phyloP scores from a whole-genome alignment of 2,329 filamentous ascomycete species.

The Pleurostoma richardsiae region DNA sequence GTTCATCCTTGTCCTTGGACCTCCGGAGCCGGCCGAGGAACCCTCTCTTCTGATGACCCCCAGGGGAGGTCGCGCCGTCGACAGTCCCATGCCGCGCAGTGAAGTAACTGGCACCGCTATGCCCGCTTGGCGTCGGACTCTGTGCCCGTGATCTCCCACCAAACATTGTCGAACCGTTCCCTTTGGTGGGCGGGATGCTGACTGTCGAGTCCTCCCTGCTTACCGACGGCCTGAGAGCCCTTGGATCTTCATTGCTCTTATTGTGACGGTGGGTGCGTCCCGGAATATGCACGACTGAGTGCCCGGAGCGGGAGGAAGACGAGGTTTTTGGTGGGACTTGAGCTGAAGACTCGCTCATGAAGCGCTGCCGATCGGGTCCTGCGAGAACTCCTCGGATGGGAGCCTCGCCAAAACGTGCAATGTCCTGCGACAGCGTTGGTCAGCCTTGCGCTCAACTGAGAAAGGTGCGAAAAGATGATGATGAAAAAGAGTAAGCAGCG shows the following conservation, averaged over 20 bases:
- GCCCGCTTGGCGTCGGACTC: constrained; percentile 76
- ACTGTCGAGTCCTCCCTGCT: constrained; percentile 69
- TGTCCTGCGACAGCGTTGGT: constrained; percentile 47
- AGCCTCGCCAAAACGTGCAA: constrained; percentile 71
- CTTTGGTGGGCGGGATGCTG: constrained; percentile 42
- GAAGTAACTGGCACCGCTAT: constrained; percentile 44
- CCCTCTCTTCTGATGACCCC: constrained; percentile 45
- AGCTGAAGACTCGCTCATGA: constrained; percentile 42
- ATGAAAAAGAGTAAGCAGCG: constrained; percentile 10
- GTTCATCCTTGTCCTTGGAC: constrained; percentile 51
- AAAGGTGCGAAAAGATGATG: constrained; percentile 2
- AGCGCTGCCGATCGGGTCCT: constrained; percentile 66
- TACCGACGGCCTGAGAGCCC: constrained; percentile 63
- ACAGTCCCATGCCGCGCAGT: constrained; percentile 42
- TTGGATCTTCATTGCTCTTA: constrained; percentile 61
- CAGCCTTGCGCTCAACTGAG: not conserved
- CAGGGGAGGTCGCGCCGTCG: constrained; percentile 56
- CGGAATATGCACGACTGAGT: constrained; percentile 59
- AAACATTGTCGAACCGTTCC: constrained; percentile 39
- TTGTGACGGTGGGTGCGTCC: constrained; percentile 64
- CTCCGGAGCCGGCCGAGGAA: constrained; percentile 45
- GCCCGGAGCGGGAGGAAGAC: constrained; percentile 55
- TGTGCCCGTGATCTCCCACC: constrained; percentile 56
- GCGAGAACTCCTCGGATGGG: constrained; percentile 67
- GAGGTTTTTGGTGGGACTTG: constrained; percentile 55